Conservation (phyloP, 148 eudicot species). For the Persicaria tinctoria region DNA sequence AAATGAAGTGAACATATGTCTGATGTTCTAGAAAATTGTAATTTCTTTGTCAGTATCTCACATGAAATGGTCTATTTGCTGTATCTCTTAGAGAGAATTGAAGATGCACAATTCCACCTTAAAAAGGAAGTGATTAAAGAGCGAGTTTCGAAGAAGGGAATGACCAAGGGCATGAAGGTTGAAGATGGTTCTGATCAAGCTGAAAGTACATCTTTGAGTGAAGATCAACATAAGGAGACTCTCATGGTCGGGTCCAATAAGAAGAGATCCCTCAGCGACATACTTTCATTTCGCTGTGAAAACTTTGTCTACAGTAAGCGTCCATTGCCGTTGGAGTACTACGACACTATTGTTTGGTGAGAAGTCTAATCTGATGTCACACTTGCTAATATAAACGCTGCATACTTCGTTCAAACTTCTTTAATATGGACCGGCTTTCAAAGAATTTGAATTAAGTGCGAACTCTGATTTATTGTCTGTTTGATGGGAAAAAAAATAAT, state of each 20-base stretch:
- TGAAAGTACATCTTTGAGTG: constrained; percentile 21
- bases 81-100: constrained; percentile 46
- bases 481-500: neutral
- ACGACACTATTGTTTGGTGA: constrained; percentile 85
- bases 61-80: neutral
- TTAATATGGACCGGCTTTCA: neutral
- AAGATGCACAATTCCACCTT: constrained; percentile 62
- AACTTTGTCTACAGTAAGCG: constrained; percentile 50
- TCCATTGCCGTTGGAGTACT: constrained; percentile 36
- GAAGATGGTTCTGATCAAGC: constrained; percentile 18
- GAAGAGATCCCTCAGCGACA: constrained; percentile 29
- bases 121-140: constrained; percentile 21
- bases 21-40: neutral
- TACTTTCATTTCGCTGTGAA: constrained; percentile 56
- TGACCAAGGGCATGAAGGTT: constrained; percentile 21
- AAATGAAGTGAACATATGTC: neutral
- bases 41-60: neutral
- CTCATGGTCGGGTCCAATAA: constrained; percentile 10
- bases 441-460: neutral
- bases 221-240: constrained; percentile 14
- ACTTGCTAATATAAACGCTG: neutral
- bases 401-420: neutral
- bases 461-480: neutral
- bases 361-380: constrained; percentile 10
- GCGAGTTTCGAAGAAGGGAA: constrained; percentile 16